Conservation (phyloP, 1,284 basidiomycete species). For the Fomes fomentarius region DNA sequence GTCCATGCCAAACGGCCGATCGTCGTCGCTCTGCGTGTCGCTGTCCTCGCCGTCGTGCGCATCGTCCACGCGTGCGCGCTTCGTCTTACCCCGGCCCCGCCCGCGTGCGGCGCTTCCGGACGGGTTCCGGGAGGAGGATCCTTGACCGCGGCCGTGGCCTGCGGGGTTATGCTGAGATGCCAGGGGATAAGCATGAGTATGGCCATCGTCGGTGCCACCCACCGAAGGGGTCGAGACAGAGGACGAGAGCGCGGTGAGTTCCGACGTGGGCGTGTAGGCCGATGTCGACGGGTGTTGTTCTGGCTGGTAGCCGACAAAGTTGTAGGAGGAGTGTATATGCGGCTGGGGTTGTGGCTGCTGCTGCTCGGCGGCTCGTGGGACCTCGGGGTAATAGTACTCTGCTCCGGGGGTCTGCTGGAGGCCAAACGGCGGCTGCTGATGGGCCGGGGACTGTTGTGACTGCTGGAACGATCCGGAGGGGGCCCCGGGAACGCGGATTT, state of each 20-base stretch:
- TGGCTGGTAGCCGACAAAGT: conserved; percentile 25
- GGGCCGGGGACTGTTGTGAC: conserved; percentile 17
- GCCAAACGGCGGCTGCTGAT: conserved; percentile 11
- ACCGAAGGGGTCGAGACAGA: conserved; percentile 27
- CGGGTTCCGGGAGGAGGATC: conserved; percentile 5
- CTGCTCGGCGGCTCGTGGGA: not conserved
- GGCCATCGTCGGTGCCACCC: conserved; percentile 26
- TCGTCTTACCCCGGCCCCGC: conserved; percentile 14
- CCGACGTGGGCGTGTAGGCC: conserved; percentile 24
- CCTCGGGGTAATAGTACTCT: conserved; percentile 19
- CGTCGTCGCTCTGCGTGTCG: conserved; percentile 28
- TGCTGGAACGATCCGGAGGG: conserved; percentile 19
- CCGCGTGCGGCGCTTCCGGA: conserved; percentile 12
- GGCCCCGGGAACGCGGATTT: conserved; percentile 14
- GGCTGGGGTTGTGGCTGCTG: conserved; percentile 9
- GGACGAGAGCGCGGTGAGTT: conserved; percentile 22
- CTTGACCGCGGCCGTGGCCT: not conserved
- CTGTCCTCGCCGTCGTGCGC: conserved; percentile 21
- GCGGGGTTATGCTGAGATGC: conserved; percentile 6
- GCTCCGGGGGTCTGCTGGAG: conserved; percentile 10
- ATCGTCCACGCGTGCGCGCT: conserved; percentile 17
- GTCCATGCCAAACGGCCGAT: conserved; percentile 13
- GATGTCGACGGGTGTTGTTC: conserved; percentile 21
- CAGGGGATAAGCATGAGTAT: conserved; percentile 15
- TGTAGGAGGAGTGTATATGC: conserved; percentile 25